Base-by-base conservation (phyloP, 495 filamentous ascomycete genomes). In the Xylaria flabelliformis region DNA sequence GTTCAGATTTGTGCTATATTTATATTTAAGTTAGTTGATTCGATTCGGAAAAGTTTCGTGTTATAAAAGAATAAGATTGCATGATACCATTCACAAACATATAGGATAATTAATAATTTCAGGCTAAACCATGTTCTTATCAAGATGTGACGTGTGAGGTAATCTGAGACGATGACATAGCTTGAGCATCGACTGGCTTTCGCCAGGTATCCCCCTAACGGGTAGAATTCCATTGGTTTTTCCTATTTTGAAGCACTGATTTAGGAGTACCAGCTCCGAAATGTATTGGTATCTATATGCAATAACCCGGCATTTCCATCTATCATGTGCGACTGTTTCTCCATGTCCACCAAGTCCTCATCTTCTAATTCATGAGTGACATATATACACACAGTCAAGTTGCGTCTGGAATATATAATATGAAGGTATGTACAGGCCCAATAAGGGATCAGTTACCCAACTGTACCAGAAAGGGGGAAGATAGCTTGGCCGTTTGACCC, bases 1-100 rank as follows among this genome's bases (percentile, higher is more conserved):
- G 85, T 15, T 7, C 51, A 1, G 84, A 85, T 21, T 83, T 87
- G 50, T 87, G 85, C 72, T 87, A 87, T 72, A 80, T 82, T 5
- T 87, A 87, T 75, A 75, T 83, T 75, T 86, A 73, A 80, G 50
- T 36, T 32, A 19, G 29, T 17, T 26, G 36, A 39, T 64, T 64
- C 21, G 21, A 26, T n/a, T 41, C 32, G n/a, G 19, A 32, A 2
- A 46, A 4, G 13, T 12, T 51, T 36, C 13, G 0, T 24, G 39
- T 64, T 41, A 12, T 13, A 12, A 8, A 19, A 34, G 9, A n/a
- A 62, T 36, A 62, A 19, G 5, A 39, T 46, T 26, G 39, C 39
- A 26, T 64, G 64, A 66, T 66, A 66, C 64, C 64, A 44, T 53
- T 41, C 13, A 29, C n/a, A 15, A 10, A 39, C 13, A 13, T 39